phyloP scores from a whole-genome alignment of 305 asterid species.

The Fraxinus greggii region DNA sequence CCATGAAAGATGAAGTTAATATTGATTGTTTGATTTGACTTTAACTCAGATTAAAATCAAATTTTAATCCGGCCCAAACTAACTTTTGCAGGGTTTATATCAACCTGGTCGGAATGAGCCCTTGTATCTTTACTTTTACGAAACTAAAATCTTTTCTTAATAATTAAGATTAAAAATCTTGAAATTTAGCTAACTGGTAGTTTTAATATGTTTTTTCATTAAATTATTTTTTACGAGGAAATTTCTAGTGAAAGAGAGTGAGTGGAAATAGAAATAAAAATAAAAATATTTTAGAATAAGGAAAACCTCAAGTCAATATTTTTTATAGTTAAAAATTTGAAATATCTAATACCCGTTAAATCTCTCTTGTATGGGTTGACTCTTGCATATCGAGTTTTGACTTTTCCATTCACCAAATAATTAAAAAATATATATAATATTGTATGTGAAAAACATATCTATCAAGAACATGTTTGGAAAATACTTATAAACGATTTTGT shows the following conservation, averaged over 20 bases:
- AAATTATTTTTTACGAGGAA: background rate
- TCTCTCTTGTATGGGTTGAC: background rate
- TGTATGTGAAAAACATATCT: too few species aligned
- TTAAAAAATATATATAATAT: too few species aligned
- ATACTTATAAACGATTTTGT: too few species aligned
- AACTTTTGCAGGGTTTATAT: too few species aligned
- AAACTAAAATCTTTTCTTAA: background rate
- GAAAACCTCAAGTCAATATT: background rate
- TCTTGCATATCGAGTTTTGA: background rate
- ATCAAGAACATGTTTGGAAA: too few species aligned
- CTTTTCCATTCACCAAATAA: background rate
- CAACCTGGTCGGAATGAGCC: background rate
- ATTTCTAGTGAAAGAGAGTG: background rate
- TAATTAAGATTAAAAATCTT: background rate
- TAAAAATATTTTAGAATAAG: background rate
- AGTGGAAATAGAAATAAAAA: background rate
- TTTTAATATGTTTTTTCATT: too few species aligned
- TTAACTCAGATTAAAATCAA: too few species aligned
- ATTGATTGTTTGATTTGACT: too few species aligned
- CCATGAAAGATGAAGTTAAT: too few species aligned
- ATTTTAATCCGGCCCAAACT: too few species aligned
- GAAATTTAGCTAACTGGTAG: background rate
- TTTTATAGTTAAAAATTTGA: background rate
- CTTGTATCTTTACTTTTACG: background rate
- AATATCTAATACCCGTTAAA: background rate